Evolutionary conservation across 2,329 filamentous ascomycete genomes (phyloP).

Genomic region (Pseudogymnoascus sp.): DNA sequence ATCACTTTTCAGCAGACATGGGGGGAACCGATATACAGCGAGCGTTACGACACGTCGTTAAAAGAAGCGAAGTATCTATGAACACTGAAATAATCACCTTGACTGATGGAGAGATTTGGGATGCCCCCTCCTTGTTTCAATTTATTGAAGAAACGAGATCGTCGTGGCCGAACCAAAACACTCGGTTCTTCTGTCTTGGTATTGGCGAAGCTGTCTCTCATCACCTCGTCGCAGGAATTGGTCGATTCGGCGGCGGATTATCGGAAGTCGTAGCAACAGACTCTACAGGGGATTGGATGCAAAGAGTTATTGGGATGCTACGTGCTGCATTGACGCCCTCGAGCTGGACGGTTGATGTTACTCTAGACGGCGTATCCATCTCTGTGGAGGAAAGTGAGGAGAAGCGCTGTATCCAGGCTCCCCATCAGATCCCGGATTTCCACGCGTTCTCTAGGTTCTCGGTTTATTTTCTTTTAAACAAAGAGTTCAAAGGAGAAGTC

Average conservation of each 20-base stretch:
- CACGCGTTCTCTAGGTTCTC: conserved; percentile 10
- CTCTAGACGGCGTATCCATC: neutral
- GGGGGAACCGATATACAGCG: conserved; percentile 46
- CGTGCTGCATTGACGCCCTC: conserved; percentile 10
- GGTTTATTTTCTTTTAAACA: conserved; percentile 9
- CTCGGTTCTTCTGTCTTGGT: conserved; percentile 47
- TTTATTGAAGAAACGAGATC: conserved; percentile 29
- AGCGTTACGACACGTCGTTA: conserved; percentile 38
- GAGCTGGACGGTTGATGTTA: conserved; percentile 8
- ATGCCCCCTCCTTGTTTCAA: conserved; percentile 34
- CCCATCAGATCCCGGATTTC: conserved; percentile 7
- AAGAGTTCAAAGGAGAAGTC: neutral
- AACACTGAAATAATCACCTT: conserved; percentile 46
- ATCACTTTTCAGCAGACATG: conserved; percentile 35
- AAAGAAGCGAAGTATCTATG: neutral
- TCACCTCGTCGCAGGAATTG: conserved; percentile 45
- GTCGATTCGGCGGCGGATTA: conserved; percentile 47
- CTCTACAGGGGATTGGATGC: conserved; percentile 4
- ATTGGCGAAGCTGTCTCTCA: conserved; percentile 44
- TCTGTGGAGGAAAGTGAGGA: neutral
- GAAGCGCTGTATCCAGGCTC: conserved; percentile 8
- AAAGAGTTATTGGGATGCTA: conserved; percentile 10
- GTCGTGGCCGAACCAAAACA: conserved; percentile 21
- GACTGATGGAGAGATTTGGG: conserved; percentile 47
- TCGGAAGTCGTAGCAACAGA: conserved; percentile 46